Base-by-base conservation (phyloP, 371 early-diverging fungal genomes). In the Mucor lusitanicus region DNA sequence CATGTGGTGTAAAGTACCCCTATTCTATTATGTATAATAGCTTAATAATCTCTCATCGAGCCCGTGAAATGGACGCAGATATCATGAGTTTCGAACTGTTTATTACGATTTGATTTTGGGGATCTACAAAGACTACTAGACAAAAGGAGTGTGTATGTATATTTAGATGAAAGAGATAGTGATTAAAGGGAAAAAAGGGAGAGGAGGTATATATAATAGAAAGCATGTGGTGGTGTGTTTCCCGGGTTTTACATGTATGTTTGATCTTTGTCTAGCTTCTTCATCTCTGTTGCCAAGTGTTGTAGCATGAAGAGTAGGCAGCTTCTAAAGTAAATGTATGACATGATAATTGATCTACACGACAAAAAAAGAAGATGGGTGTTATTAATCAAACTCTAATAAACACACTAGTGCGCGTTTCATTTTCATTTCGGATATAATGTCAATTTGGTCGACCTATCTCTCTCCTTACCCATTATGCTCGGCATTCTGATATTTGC, bases 271-370 rank as follows among this genome's bases (percentile, higher is more conserved):
- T 30, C 32, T 1, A 30, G 13, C 55, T 33, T 33, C 2, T 8
- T 55, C 30, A 55, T 13, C 17, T 30, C 4, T 55, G 50, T 9
- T 50, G 50, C 50, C 50, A 55, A 32, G 55, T 30, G n/a, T 30
- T 55, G 28, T 55, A 12, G n/a, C 55, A 55, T 19, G 35, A 61
- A 32, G 61, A 11, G 5, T 67, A 67, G 21, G 37, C 61, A 13
- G 61, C 35, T 32, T 67, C 61, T 3, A 56, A 15, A 12, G 67
- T 67, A 61, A 67, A 67, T 33, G 67, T 67, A 61, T 61, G 56
- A 44, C 61, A 61, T 25, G 67, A 67, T 21, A 68, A 37, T 50
- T 68, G 68, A 61, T 68, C 68, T 63, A 63, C 63, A 50, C 50
- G n/a, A n/a, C n/a, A n/a, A 63, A 32, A 56, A 33, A 44, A 28